Conservation (phyloP, 306 rosid species). For the Castanea sativa region DNA sequence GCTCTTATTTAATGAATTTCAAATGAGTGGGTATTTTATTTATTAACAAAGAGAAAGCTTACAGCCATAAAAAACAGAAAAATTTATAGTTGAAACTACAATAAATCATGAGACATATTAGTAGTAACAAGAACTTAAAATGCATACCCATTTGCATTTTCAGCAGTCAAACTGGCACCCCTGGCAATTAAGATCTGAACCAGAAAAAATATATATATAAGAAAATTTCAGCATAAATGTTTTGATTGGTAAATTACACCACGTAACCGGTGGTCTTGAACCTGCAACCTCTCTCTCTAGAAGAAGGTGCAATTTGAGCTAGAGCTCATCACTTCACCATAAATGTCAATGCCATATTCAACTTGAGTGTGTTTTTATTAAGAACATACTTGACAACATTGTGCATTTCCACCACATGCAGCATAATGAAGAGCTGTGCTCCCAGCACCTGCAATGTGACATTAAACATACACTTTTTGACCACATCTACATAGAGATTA, state of each 20-base stretch:
- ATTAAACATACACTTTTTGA: slow-evolving; percentile 11
- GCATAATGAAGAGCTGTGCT: slow-evolving; percentile 98
- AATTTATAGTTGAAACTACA: background rate
- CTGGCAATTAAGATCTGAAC: slow-evolving; percentile 78
- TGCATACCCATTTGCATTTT: slow-evolving; percentile 84
- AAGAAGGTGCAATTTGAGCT: no score
- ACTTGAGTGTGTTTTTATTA: background rate
- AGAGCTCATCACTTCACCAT: slow-evolving; percentile 13
- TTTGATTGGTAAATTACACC: no score
- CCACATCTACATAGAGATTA: background rate
- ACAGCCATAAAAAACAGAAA: background rate
- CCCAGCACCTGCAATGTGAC: slow-evolving; percentile 69
- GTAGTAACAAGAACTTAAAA: slow-evolving; percentile 16
- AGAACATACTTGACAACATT: slow-evolving; percentile 79
- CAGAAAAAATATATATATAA: slow-evolving; percentile 11
- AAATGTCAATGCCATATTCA: slow-evolving; percentile 9
- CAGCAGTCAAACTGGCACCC: slow-evolving; percentile 73
- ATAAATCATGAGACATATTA: slow-evolving; percentile 12
- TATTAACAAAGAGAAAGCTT: background rate
- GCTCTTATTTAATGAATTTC: background rate
- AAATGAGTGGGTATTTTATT: background rate
- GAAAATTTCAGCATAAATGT: slow-evolving; percentile 23
- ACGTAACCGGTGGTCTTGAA: no score
- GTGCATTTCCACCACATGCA: slow-evolving; percentile 96
- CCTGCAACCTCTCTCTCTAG: no score